Base-by-base conservation (phyloP, 805 yeast species). In the Yamadazyma olivae region DNA sequence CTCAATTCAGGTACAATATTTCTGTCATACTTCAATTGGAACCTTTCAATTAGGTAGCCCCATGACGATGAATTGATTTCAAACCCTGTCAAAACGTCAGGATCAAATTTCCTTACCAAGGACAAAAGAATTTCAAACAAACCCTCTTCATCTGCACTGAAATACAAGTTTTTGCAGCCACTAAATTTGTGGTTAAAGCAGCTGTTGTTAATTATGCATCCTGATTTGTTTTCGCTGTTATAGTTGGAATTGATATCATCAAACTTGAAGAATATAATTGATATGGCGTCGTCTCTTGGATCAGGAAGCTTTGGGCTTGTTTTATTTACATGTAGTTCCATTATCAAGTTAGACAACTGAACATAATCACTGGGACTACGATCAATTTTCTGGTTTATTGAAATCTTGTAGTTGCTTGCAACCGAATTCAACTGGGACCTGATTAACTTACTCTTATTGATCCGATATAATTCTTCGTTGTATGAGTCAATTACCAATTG, bases 61-160 rank as follows among this genome's bases (percentile, higher is more conserved):
- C 98, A 91, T 0, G 97, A 86, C 0, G 74, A 49, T 1, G 80
- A 62, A 44, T 87, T 84, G 5, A 87, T 71, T 50, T 93, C 99
- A 54, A 74, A 93, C 0, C 97, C 98, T 0, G 86, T 71, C 5
- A 93, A 51, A 20, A 93, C 77, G 54, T 93, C 99, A 0, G 98
- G 97, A 52, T 93, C 98, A 34, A 78, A 68, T 6, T 91, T 60
- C 5, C 70, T 70, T 6, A 69, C 61, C 2, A 89, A 53, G 77
- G 86, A 65, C 5, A 71, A 77, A 1, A 56, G 40, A 49, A 91
- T 98, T n/a, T 32, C 38, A 14, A 39, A 30, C 5, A 31, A 16
- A 7, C 17, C 16, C 9, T 27, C 33, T 16, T 36, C 36, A 27
- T 16, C 13, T 3, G 19, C 19, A 2, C 27, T 32, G 3, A 29